Base-by-base conservation (phyloP, 352 stramenopile species). In the Peronospora belbahrii region DNA sequence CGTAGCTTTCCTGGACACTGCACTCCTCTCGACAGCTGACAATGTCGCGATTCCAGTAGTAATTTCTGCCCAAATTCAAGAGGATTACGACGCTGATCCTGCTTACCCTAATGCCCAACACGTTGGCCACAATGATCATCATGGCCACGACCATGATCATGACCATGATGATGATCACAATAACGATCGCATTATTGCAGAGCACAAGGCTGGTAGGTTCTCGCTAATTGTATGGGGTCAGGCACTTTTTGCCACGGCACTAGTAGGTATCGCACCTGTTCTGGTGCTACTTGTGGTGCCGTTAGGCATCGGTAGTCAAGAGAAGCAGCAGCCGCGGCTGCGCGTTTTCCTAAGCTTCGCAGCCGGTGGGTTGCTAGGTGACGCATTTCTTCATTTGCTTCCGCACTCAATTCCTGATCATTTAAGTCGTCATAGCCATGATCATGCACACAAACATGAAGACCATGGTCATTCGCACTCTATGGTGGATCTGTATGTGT, bases 321-420 rank as follows among this genome's bases (percentile, higher is more conserved):
- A 82, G 47, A 65, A 65, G 20, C 75, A 90, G 46, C 75, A 88
- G 62, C 67, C 73, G 25, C 52, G 86, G 36, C 58, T 94, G 42
- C 78, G 75, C 24, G 68, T 95, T 39, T 88, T 96, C 49, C 61
- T 96, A 41, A 89, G 74, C 30, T 97, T 97, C 48, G 80, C 86
- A 15, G 80, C 81, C 4, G 88, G 86, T 18, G 88, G 82, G 2
- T 54, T 97, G 41, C 59, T 97, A 6, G 88, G 88, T 28, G 88
- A 97, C 34, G 81, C 90, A 20, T 81, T 97, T 56, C 57, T 97
- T 43, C 88, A 97, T 63, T 57, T 95, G 27, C 67, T 97, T 25
- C 88, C 88, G 27, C 88, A 97, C 54, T 86, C 90, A 25, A 64
- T 96, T 1, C 70, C 75, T 0, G 52, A 55, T 19, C 38, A 46